Evolutionary conservation across 1,284 basidiomycete species (phyloP).

Genomic region (Ustilago xerochloae): DNA sequence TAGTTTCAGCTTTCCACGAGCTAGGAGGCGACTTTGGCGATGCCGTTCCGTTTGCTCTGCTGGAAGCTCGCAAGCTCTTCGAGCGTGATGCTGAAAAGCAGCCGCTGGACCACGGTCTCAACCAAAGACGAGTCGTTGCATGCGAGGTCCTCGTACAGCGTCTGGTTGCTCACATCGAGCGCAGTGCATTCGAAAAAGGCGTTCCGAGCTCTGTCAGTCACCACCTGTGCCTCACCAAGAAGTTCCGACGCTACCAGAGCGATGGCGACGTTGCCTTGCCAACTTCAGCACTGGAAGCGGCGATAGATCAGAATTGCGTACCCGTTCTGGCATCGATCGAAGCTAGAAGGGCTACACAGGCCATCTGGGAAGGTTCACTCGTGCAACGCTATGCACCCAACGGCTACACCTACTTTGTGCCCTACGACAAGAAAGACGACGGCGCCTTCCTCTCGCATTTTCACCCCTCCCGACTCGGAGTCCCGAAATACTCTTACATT

Average conservation of each 20-base stretch:
- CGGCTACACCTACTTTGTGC: conserved; percentile 53
- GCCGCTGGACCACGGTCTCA: conserved; percentile 37
- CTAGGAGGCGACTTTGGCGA: conserved; percentile 58
- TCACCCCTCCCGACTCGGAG: conserved; percentile 50
- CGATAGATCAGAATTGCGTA: conserved; percentile 57
- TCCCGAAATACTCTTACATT: conserved; percentile 56
- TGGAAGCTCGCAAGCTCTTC: conserved; percentile 52
- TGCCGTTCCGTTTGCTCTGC: conserved; percentile 54
- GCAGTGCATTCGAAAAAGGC: conserved; percentile 18
- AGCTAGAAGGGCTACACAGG: conserved; percentile 45
- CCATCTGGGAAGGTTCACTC: conserved; percentile 55
- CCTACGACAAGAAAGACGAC: conserved; percentile 43
- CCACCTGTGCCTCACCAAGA: conserved; percentile 53
- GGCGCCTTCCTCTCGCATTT: conserved; percentile 54
- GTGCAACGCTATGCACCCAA: conserved; percentile 43
- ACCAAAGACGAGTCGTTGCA: conserved; percentile 34
- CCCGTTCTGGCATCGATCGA: conserved; percentile 48
- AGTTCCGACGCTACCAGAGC: conserved; percentile 48
- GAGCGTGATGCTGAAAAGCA: conserved; percentile 29
- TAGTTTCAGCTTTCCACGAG: conserved; percentile 48
- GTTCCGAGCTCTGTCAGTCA: conserved; percentile 3
- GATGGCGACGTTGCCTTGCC: conserved; percentile 51
- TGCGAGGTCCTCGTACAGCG: conserved; percentile 56
- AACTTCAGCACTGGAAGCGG: conserved; percentile 55
- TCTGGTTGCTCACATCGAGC: conserved; percentile 51